phyloP scores from a whole-genome alignment of 306 rosid genomes.

The Pueraria montana region DNA sequence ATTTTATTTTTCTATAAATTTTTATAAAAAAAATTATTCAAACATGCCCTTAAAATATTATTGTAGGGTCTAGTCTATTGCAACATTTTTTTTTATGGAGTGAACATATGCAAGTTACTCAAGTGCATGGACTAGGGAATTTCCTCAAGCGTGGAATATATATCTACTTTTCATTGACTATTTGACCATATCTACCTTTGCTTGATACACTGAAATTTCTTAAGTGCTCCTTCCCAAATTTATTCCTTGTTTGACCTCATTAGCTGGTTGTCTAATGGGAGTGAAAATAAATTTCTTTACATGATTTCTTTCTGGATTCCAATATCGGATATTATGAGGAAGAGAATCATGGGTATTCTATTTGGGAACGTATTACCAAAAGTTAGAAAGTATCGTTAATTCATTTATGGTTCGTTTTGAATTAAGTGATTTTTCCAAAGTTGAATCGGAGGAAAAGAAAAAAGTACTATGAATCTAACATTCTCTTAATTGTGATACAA shows the following conservation, averaged over 20 bases:
- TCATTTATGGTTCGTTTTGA: background rate
- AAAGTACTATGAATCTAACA: background rate
- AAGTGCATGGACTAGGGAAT: background rate
- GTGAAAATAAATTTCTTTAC: background rate
- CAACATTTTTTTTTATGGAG: background rate
- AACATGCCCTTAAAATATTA: background rate
- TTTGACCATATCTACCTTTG: constrained; percentile 4
- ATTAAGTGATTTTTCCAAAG: background rate
- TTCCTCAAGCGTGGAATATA: constrained; percentile 26
- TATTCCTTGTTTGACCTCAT: constrained; percentile 20
- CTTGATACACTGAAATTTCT: constrained; percentile 13
- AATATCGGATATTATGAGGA: background rate
- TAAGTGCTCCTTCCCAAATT: background rate
- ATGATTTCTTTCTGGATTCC: background rate
- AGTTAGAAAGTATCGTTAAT: background rate
- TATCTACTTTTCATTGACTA: constrained; percentile 13
- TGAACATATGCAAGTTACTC: background rate
- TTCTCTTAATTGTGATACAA: background rate
- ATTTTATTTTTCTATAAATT: no score
- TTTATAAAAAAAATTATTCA: no score
- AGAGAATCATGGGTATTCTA: background rate
- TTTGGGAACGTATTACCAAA: background rate
- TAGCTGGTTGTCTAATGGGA: background rate
- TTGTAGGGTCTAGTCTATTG: background rate
- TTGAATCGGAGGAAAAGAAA: background rate